Evolutionary conservation across 2,329 filamentous ascomycete species (phyloP), one percentile per base, ranked within the genome.

Genomic region (Diaporthe citri): DNA sequence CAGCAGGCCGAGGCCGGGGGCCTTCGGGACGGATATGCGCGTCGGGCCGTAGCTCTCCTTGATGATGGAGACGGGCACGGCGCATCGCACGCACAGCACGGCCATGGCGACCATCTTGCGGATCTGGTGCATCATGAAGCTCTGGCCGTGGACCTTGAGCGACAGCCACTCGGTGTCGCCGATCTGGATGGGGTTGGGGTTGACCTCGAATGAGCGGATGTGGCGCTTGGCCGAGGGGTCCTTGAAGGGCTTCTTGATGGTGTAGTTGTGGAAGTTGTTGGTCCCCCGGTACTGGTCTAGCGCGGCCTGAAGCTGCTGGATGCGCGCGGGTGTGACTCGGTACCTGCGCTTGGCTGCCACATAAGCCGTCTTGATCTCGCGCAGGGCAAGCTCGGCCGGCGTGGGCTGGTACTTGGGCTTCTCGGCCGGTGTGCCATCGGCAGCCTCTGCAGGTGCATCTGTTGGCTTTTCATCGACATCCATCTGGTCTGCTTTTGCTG

Each of bases 41-140:
- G 91, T 89, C 8, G 88, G 82, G 1, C 90, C 90, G 83, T 97
- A 97, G 76, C 92, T 94, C 76, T 97, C 90, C 0, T 86, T 83
- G 78, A 99, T 94, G 39, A 94, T 90, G 15, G 90, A 86, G 5
- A 92, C 87, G 5, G 94, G 88, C n/a, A 93, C 93, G 69, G 95
- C 97, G 82, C 94, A 97, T 51, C 97, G 93, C 9, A 97, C 93
- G 8, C 96, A 88, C 76, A 99, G 88, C 46, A 95, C 92, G 12
- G 92, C 95, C 93, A 99, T 95, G 74, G 94, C 95, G 22, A 99
- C 95, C 97, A 99, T 98, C 86, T 98, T 99, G 81, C 97, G 93
- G 84, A 99, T 99, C 86, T 99, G 97, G 84, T 99, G 97, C 97
- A 99, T 99, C 97, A 99, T 99, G 89, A 99, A 99, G 81, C 93